These are phyloP conservation scores for Isabelozyma pseudorhagii DNA, from an alignment of 805 yeast species.

Conservation along the genomic window DNA sequence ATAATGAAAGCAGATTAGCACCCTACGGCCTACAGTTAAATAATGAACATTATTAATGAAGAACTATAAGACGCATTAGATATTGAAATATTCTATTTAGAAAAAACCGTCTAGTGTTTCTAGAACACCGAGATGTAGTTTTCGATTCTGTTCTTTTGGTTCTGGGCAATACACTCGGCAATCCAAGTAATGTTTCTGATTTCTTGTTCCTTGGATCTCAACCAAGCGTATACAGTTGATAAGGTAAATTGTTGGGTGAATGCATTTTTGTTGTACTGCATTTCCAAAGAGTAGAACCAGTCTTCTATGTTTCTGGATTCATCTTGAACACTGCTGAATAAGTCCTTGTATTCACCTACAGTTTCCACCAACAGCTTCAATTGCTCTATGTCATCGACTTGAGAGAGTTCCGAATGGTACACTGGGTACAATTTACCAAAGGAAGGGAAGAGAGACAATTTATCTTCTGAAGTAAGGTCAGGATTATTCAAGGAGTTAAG, in stretches of 20 bases:
- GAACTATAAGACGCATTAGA: neutral
- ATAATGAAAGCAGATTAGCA: too few species aligned
- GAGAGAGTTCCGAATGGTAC: conserved; percentile 62
- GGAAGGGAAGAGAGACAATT: conserved; percentile 68
- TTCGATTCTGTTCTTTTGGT: conserved; percentile 90
- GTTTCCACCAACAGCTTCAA: conserved; percentile 62
- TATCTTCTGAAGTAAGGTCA: conserved; percentile 72
- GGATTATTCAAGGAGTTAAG: conserved; percentile 81
- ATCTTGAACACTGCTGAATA: conserved; percentile 40
- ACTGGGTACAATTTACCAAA: conserved; percentile 79
- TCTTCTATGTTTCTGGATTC: conserved; percentile 76
- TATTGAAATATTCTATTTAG: neutral
- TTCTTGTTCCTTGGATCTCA: conserved; percentile 94
- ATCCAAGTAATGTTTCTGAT: conserved; percentile 98
- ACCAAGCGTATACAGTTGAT: conserved; percentile 93
- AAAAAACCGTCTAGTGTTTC: neutral
- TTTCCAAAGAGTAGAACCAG: conserved; percentile 88
- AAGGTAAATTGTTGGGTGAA: conserved; percentile 95
- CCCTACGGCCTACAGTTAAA: too few species aligned
- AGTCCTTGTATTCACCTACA: conserved; percentile 63
- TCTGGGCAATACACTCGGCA: conserved; percentile 98
- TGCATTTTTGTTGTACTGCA: conserved; percentile 88
- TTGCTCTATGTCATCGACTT: conserved; percentile 83
- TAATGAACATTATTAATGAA: neutral
- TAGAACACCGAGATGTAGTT: conserved; percentile 86